Evolutionary conservation across 176 grass and related monocot genomes (phyloP).

Genomic region (Avena sativa): DNA sequence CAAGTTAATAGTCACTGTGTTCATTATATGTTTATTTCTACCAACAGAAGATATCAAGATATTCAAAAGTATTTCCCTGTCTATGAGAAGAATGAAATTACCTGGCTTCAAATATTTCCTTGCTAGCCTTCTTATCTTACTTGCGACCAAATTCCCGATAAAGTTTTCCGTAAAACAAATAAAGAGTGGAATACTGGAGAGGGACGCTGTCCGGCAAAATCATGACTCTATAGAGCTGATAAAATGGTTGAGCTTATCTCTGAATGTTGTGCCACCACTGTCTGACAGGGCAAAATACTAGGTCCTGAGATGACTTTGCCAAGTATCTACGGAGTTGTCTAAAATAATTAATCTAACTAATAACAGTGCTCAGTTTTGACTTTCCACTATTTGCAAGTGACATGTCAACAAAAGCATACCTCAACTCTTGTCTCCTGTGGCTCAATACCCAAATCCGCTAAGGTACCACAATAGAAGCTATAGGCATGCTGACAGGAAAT

Average conservation of each 20-base stretch:
- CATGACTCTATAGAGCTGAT: too few relatives aligned
- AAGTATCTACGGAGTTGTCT: too few relatives aligned
- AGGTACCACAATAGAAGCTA: neutral
- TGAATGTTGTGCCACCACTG: too few relatives aligned
- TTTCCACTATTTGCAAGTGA: too few relatives aligned
- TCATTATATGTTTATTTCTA: conserved; percentile 91
- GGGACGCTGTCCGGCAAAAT: too few relatives aligned
- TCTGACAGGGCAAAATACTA: too few relatives aligned
- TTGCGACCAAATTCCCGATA: conserved; percentile 70
- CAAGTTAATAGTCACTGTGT: conserved; percentile 86
- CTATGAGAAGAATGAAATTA: conserved; percentile 36
- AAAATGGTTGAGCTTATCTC: too few relatives aligned
- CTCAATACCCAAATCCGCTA: neutral
- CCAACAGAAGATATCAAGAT: conserved; percentile 40
- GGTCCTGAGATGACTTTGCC: too few relatives aligned
- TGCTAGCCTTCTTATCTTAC: conserved; percentile 79
- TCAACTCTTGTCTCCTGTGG: too few relatives aligned
- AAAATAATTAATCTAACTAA: too few relatives aligned
- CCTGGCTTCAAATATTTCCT: conserved; percentile 85
- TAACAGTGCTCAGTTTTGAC: too few relatives aligned
- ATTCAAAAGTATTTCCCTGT: neutral
- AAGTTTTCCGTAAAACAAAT: conserved; percentile 74
- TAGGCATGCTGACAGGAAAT: neutral
- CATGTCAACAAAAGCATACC: too few relatives aligned
- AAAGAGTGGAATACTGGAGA: neutral